Percentiles rank a stretch among this genome's conserved stretches.
phyloP scores from a whole-genome alignment of 495 filamentous ascomycete genomes.

The Penicillium diatomitis region DNA sequence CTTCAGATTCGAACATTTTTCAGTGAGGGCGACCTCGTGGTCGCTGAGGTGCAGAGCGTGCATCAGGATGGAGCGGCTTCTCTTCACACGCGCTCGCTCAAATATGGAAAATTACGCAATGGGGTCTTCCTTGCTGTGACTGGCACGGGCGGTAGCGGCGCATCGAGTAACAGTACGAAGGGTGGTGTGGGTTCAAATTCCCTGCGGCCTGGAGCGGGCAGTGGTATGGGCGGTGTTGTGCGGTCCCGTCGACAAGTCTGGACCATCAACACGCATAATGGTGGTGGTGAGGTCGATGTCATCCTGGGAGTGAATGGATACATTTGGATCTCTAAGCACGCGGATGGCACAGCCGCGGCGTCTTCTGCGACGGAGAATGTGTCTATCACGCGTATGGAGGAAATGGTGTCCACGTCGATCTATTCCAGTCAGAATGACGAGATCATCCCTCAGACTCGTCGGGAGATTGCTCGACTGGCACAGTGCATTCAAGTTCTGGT shows the following conservation, averaged over 20 bases:
- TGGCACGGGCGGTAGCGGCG: conserved; percentile 67
- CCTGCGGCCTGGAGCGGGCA: conserved; percentile 13
- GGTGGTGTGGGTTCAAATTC: conserved; percentile 20
- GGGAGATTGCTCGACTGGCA: conserved; percentile 76
- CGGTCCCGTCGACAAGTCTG: conserved; percentile 77
- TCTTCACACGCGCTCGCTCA: conserved; percentile 79
- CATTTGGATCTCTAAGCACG: conserved; percentile 83
- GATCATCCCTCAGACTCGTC: conserved; percentile 62
- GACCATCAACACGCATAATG: conserved; percentile 57
- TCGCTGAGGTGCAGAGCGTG: conserved; percentile 84
- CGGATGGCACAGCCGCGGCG: conserved; percentile 41
- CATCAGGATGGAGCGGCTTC: conserved; percentile 71
- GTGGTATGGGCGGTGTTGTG: conserved; percentile 56
- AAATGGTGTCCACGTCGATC: conserved; percentile 60
- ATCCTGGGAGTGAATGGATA: conserved; percentile 92
- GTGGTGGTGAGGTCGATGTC: conserved; percentile 73
- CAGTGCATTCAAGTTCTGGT: conserved; percentile 74
- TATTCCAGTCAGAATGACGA: conserved; percentile 90
- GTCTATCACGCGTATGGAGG: conserved; percentile 74
- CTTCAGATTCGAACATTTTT: conserved; percentile 92
- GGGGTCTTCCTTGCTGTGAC: conserved; percentile 76
- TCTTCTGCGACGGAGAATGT: conserved; percentile 40
- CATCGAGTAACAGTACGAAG: conserved; percentile 24
- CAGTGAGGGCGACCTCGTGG: conserved; percentile 77
- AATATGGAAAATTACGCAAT: conserved; percentile 92